A percentile compares a stretch with the other conserved stretches of the same genome.
Conservation (phyloP, 495 filamentous ascomycete genomes). For the Tuber borchii region DNA sequence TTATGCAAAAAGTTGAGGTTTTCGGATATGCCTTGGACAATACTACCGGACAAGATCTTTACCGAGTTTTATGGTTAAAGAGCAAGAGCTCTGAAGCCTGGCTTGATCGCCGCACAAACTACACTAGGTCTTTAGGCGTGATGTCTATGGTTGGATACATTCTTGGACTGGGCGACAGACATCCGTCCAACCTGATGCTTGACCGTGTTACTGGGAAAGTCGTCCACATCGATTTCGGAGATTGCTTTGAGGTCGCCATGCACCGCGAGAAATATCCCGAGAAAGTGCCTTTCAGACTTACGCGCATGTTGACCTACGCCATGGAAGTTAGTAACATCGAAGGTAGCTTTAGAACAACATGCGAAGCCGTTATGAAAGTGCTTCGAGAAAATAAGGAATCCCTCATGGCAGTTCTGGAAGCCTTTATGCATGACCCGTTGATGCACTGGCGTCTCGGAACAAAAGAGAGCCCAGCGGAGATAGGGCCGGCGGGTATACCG, state of each 20-base stretch:
- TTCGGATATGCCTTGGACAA: slow-evolving; percentile 99
- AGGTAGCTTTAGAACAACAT: slow-evolving; percentile 93
- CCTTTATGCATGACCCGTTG: slow-evolving; percentile 97
- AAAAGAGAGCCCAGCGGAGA: slow-evolving; percentile 56
- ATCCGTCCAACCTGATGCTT: slow-evolving; percentile 95
- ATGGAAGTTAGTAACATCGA: slow-evolving; percentile 99
- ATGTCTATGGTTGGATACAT: slow-evolving; percentile 99
- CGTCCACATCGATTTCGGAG: slow-evolving; percentile 96
- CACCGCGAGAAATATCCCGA: slow-evolving; percentile 99
- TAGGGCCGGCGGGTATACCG: slow-evolving; percentile 23
- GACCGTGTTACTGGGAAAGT: slow-evolving; percentile 92
- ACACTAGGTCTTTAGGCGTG: slow-evolving; percentile 91
- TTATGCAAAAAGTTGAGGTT: slow-evolving; percentile 99
- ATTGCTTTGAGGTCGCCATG: slow-evolving; percentile 99
- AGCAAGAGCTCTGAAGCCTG: slow-evolving; percentile 96
- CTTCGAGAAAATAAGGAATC: slow-evolving; percentile 95
- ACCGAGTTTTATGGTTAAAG: slow-evolving; percentile 96
- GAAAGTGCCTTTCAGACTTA: slow-evolving; percentile 92
- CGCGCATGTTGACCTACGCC: slow-evolving; percentile 95
- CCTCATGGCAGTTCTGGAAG: slow-evolving; percentile 95
- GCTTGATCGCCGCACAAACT: slow-evolving; percentile 94
- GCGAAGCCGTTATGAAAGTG: slow-evolving; percentile 97
- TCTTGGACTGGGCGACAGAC: slow-evolving; percentile 88
- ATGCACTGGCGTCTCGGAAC: slow-evolving; percentile 93
- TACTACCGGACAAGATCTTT: slow-evolving; percentile 95